A percentile compares a stretch with the other conserved stretches of the same genome.
phyloP scores from a whole-genome alignment of 768 basidiomycete species.

The Rhodotorula paludigena region DNA sequence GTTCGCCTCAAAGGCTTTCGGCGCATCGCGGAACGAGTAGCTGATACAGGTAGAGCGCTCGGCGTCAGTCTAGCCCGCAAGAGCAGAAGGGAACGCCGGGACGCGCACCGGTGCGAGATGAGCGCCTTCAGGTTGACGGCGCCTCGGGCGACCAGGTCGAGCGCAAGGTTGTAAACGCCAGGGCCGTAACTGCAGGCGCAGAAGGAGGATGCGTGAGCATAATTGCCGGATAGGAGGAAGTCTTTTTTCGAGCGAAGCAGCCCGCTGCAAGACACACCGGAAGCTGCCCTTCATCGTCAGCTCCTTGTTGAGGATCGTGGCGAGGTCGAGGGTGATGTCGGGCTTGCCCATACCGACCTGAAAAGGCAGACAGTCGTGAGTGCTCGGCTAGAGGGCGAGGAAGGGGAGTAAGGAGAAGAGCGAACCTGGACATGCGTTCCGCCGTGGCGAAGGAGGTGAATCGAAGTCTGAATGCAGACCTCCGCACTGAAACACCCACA shows the following conservation, averaged over 20 bases:
- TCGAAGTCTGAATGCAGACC: constrained; percentile 79
- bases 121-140: constrained; percentile 81
- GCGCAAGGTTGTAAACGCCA: constrained; percentile 77
- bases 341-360: constrained; percentile 83
- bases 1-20: constrained; percentile 75
- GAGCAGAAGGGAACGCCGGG: too few species aligned
- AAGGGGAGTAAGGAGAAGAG: too few species aligned
- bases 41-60: too few species aligned
- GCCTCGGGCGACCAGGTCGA: constrained; percentile 73
- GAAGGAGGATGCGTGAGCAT: too few species aligned
- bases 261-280: constrained; percentile 70
- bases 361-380: too few species aligned
- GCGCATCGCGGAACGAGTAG: constrained; percentile 70
- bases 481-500: constrained; percentile 59
- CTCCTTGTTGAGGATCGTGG: constrained; percentile 61
- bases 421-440: constrained; percentile 52
- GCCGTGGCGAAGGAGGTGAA: constrained; percentile 68
- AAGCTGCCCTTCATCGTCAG: constrained; percentile 82
- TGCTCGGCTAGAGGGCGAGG: fast-evolving
- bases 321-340: constrained; percentile 62
- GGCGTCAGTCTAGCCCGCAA: too few species aligned
- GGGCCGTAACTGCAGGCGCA: constrained; percentile 52
- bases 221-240: too few species aligned
- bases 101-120: constrained; percentile 67
- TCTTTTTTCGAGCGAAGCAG: too few species aligned